Conservation (phyloP, 169 alveolate species). For the Neospora caninum region DNA sequence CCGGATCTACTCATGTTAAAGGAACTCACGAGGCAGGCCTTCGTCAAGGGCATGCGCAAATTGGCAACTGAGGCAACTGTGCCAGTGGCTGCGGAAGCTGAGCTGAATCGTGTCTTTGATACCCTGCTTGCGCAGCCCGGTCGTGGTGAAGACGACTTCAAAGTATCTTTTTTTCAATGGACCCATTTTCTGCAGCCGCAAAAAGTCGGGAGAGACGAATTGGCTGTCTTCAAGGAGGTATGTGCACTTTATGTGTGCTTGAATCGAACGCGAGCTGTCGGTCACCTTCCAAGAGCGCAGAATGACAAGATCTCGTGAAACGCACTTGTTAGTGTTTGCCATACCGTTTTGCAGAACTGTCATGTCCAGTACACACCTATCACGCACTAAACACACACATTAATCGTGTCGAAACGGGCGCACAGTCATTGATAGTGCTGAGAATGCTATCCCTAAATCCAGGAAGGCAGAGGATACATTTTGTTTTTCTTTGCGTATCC, state of each 20-base stretch:
- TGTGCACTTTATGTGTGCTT: not conserved
- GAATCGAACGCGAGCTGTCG: no score
- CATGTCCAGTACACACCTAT: no score
- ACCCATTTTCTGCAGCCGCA: slow-evolving; percentile 8
- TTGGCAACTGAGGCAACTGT: not conserved
- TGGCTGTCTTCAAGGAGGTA: slow-evolving; percentile 11
- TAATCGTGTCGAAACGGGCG: no score
- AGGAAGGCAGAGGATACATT: no score
- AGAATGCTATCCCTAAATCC: no score
- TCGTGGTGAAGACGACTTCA: not conserved
- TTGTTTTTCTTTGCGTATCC: no score
- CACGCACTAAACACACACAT: no score
- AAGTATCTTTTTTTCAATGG: slow-evolving; percentile 42
- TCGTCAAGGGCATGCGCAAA: not conserved
- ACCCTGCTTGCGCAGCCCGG: slow-evolving; percentile 28
- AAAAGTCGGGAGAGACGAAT: not conserved
- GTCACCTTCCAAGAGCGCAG: no score
- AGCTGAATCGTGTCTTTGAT: not conserved
- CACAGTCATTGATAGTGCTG: no score
- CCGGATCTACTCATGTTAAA: not conserved
- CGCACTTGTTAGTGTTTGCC: no score
- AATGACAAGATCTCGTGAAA: no score
- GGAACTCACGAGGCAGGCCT: not conserved
- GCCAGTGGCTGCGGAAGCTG: not conserved
- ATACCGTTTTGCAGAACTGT: no score